phyloP scores from a whole-genome alignment of 345 rosid species.

The Mallotus nudiflorus region DNA sequence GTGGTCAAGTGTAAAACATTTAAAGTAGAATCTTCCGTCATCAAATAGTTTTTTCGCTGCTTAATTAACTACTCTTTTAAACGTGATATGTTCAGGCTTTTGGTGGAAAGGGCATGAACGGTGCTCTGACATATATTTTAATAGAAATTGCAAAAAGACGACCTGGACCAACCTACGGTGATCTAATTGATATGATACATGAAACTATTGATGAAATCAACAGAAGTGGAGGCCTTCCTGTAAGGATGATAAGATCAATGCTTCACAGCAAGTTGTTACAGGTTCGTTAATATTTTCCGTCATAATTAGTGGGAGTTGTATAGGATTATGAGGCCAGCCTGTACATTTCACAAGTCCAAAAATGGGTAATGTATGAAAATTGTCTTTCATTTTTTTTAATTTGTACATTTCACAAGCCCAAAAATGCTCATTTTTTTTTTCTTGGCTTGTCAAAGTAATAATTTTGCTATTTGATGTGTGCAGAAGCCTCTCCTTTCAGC shows the following conservation, averaged over 20 bases:
- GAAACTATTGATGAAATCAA: slow-evolving; percentile 7
- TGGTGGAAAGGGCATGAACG: slow-evolving; percentile 15
- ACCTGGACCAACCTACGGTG: slow-evolving; percentile 12
- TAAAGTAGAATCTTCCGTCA: no score
- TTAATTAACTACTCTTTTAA: neutral
- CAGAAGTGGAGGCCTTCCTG: slow-evolving; percentile 3
- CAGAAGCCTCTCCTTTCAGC: slow-evolving; percentile 31
- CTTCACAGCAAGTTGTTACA: slow-evolving; percentile 9
- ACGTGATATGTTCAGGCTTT: slow-evolving; percentile 15
- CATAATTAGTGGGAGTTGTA: no score
- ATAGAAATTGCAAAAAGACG: slow-evolving; percentile 9
- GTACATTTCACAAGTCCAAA: no score
- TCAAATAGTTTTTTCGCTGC: no score
- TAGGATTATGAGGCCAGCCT: no score
- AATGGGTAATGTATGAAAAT: no score
- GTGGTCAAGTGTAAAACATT: no score
- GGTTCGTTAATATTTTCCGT: slow-evolving; percentile 1
- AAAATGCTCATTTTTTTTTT: no score
- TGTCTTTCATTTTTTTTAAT: no score
- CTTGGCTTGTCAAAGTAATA: no score
- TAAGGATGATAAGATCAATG: neutral
- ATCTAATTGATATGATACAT: slow-evolving; percentile 17
- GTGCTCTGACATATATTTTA: slow-evolving; percentile 23
- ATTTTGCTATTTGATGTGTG: slow-evolving; percentile 2
- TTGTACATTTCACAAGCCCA: no score